Evolutionary conservation across 2,329 filamentous ascomycete genomes (phyloP).

Genomic region (Xylariales sp.): DNA sequence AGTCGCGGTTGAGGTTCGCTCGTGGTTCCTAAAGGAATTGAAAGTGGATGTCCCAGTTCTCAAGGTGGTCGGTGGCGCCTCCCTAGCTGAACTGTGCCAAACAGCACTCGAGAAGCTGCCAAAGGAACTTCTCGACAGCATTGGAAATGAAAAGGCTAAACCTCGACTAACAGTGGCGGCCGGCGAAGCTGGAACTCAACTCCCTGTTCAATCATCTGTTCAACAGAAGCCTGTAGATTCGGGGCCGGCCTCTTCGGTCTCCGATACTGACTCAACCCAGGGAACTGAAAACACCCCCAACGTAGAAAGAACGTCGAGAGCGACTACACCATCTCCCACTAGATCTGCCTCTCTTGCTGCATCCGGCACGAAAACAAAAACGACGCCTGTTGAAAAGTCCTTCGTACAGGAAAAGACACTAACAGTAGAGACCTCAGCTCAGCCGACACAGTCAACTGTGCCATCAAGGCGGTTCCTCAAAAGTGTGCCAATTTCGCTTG

Average conservation of each 20-base stretch:
- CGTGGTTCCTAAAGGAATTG: slow-evolving; percentile 10
- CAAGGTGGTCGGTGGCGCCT: slow-evolving; percentile 28
- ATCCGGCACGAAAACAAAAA: too few relatives aligned
- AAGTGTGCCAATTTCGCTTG: slow-evolving; percentile 22
- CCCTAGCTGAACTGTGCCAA: neutral
- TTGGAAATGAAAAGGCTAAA: neutral
- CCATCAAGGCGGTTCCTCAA: neutral
- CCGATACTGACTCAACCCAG: too few relatives aligned
- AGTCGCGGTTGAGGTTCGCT: neutral
- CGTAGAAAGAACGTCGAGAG: too few relatives aligned
- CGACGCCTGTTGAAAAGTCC: too few relatives aligned
- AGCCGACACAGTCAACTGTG: neutral
- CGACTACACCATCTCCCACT: too few relatives aligned
- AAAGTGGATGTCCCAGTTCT: slow-evolving; percentile 33
- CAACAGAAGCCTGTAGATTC: too few relatives aligned
- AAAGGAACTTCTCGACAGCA: neutral
- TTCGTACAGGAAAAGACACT: neutral
- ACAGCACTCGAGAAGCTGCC: neutral
- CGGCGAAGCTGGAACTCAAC: too few relatives aligned
- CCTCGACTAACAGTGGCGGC: neutral
- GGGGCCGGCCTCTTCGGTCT: too few relatives aligned
- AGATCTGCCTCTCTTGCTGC: too few relatives aligned
- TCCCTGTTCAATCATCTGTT: too few relatives aligned
- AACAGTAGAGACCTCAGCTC: neutral
- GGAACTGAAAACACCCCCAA: too few relatives aligned